Evolutionary conservation across 495 filamentous ascomycete genomes (phyloP).

Genomic region (Cairneyella variabilis): DNA sequence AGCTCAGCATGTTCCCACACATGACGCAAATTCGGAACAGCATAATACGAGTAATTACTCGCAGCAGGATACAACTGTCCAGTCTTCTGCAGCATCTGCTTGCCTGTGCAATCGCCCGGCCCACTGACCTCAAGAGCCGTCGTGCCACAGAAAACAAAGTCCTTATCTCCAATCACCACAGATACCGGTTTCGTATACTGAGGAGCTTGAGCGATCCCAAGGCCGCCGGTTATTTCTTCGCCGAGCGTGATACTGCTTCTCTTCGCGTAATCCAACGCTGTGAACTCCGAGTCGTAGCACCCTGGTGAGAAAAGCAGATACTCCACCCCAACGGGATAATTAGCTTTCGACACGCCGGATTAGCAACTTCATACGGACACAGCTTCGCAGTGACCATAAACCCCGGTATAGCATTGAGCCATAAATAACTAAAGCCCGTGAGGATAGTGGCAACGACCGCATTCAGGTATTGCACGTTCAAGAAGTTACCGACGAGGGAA

Average conservation of each 20-base stretch:
- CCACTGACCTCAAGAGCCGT: neutral
- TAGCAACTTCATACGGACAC: neutral
- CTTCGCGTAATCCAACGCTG: neutral
- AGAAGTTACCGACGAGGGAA: slow-evolving; percentile 20
- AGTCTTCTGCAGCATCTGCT: neutral
- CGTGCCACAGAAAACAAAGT: slow-evolving; percentile 13
- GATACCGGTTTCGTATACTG: neutral
- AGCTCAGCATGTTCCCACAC: slow-evolving; percentile 3
- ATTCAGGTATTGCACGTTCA: slow-evolving; percentile 21
- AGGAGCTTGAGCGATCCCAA: neutral
- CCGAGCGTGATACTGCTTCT: slow-evolving; percentile 12
- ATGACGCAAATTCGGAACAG: slow-evolving; percentile 8
- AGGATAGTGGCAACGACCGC: slow-evolving; percentile 22
- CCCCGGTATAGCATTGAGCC: neutral
- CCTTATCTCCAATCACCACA: slow-evolving; percentile 10
- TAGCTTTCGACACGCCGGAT: neutral
- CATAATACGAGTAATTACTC: slow-evolving; percentile 1
- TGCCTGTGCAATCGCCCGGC: slow-evolving; percentile 1
- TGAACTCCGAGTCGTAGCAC: slow-evolving; percentile 11
- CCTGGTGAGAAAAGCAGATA: slow-evolving; percentile 9
- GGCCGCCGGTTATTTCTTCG: neutral
- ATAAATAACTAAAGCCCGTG: slow-evolving; percentile 12
- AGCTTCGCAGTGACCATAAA: neutral
- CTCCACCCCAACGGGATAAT: slow-evolving; percentile 8
- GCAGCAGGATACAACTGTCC: slow-evolving; percentile 1